phyloP scores from a whole-genome alignment of 2,329 filamentous ascomycete species.

The Coleophoma crateriformis region DNA sequence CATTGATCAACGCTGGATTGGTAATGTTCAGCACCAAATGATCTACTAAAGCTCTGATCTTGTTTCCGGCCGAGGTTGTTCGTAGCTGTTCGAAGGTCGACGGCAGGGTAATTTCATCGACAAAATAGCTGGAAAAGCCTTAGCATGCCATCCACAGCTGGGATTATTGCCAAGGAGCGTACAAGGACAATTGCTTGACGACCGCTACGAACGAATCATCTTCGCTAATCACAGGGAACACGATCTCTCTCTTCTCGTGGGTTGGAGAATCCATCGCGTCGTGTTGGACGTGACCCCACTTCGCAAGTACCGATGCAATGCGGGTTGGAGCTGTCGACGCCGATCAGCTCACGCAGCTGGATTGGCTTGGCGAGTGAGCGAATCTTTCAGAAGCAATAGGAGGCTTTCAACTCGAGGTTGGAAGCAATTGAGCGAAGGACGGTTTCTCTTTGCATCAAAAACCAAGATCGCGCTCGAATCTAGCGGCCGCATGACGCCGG shows the following conservation, averaged over 20 bases:
- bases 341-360: too few species aligned
- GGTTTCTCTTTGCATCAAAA: too few species aligned
- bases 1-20: constrained; percentile 67
- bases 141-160: constrained; percentile 1
- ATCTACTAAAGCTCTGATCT: constrained; percentile 52
- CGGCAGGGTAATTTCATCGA: constrained; percentile 56
- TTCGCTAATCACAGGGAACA: constrained; percentile 49
- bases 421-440: too few species aligned
- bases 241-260: not conserved
- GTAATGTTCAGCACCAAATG: constrained; percentile 58
- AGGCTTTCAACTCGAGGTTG: too few species aligned
- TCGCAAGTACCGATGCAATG: too few species aligned
- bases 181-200: constrained; percentile 62
- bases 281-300: too few species aligned
- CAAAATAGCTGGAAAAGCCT: constrained; percentile 49
- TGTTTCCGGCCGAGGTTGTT: constrained; percentile 57
- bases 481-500: too few species aligned
- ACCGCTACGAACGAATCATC: constrained; percentile 58
- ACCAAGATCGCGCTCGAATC: too few species aligned
- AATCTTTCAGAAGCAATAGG: too few species aligned
- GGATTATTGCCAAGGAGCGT: constrained; percentile 14
- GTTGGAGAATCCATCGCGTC: not conserved
- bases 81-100: constrained; percentile 70
- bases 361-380: too few species aligned
- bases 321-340: too few species aligned